Evolutionary conservation across 495 filamentous ascomycete genomes (phyloP).

Genomic region (Penicillium subrubescens): DNA sequence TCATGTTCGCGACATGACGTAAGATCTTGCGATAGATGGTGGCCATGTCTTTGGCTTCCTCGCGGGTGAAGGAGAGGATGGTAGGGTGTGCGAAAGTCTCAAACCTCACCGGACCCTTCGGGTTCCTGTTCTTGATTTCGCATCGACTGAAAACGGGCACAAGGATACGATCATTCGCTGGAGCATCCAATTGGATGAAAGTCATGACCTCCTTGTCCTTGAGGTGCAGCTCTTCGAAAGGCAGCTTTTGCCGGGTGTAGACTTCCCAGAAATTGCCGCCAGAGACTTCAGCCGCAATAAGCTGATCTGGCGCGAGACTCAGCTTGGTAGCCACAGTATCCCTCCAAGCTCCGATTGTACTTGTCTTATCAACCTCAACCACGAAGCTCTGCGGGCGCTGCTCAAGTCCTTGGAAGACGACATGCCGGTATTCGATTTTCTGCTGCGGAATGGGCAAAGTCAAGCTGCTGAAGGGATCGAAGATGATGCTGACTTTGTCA

Average conservation of each 20-base stretch:
- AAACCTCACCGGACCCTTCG: constrained; percentile 44
- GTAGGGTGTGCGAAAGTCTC: constrained; percentile 57
- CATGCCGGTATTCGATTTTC: constrained; percentile 68
- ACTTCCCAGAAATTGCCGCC: constrained; percentile 79
- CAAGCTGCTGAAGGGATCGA: constrained; percentile 95
- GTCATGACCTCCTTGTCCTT: constrained; percentile 61
- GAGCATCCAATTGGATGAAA: constrained; percentile 79
- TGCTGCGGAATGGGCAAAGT: constrained; percentile 88
- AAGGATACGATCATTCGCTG: constrained; percentile 68
- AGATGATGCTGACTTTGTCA: constrained; percentile 95
- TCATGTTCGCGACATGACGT: constrained; percentile 57
- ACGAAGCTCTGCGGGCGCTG: constrained; percentile 65
- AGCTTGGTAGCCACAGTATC: constrained; percentile 68
- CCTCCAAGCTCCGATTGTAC: constrained; percentile 71
- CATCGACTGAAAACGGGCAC: constrained; percentile 77
- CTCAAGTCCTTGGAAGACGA: constrained; percentile 75
- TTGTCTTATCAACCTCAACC: constrained; percentile 87
- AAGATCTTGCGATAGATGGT: constrained; percentile 65
- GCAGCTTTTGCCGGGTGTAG: constrained; percentile 62
- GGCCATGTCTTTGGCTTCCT: constrained; percentile 62
- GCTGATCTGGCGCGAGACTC: constrained; percentile 52
- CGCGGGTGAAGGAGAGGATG: constrained; percentile 61
- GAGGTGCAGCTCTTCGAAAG: constrained; percentile 70
- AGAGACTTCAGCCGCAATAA: constrained; percentile 80
- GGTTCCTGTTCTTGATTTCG: constrained; percentile 48